Evolutionary conservation across 176 grass and related monocot species (phyloP), one percentile per base, ranked within the genome.

Genomic region (Leersia perrieri): DNA sequence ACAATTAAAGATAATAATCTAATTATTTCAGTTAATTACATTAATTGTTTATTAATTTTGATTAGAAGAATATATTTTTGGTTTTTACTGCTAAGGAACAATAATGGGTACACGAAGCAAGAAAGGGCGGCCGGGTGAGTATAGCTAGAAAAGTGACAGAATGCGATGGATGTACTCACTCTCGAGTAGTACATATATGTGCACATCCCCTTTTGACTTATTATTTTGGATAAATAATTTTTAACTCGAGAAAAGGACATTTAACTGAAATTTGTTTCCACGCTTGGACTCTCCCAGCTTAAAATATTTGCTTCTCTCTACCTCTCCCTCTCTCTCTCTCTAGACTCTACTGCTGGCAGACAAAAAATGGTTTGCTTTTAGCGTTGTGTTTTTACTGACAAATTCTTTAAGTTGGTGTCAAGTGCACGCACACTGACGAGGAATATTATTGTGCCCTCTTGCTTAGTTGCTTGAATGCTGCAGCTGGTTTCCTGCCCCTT

Each of bases 211-310:
- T 73, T 82, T 82, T 74, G 70, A 83, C 69, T 18, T 35, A 38
- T 18, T 35, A 29, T 25, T 58, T 73, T 51, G 30, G 1, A 74
- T n/a, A 9, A 40, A 49, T 47, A 64, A 51, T 51, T 73, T 61
- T 49, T 64, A 51, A 11, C 10, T 11, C 1, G 0, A 4, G 86
- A 85, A 32, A 77, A 47, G 0, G 83, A 85, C 66, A 34, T 72
- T 89, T 89, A 89, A 82, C 83, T 72, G 87, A 86, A 70, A 0
- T 70, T 89, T 85, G 82, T 70, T 42, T 16, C 14, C 7, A 51
- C 38, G 33, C 82, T 74, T 63, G 71, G 58, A 31, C 41, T 33
- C 55, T 77, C 30, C 64, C 5, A 18, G 33, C 53, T 7, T 71
- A 0, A 53, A 53, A 53, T 15, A 5, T 58, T 23, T 4, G 1